Evolutionary conservation across 495 filamentous ascomycete genomes (phyloP), one percentile per base, ranked within the genome.

Genomic region (Annulohypoxylon nitens): DNA sequence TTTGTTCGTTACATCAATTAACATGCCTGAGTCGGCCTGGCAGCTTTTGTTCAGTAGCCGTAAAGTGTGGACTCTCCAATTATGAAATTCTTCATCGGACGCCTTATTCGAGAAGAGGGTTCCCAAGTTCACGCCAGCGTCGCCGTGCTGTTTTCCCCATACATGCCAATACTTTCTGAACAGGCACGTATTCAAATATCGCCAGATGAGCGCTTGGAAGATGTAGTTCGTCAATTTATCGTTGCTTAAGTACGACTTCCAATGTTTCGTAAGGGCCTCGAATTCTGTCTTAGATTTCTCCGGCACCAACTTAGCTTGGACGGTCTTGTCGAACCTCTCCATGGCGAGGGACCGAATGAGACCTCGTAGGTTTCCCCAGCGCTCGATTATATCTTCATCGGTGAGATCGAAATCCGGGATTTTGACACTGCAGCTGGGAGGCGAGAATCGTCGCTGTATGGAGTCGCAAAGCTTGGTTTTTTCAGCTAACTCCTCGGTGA

Each of bases 201-300:
- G 61, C 77, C 77, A 78, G 57, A 78, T 73, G 30, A 78, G 67
- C 0, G 71, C 77, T 10, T 70, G 72, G 58, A 78, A 69, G 39
- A 78, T 41, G 54, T 75, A 78, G 66, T 43, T 50, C 2, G 72
- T 71, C 41, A 75, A n/a, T 26, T 67, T 34, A 16, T 47, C 26
- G 9, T 33, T 74, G 41, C 43, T 71, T 36, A 73, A 23, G 64
- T 78, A 78, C 45, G 43, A 50, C 41, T 67, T 69, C 77, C 77
- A 78, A 53, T 74, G 69, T n/a, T 65, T 64, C 26, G 75, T 75
- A 4, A 78, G 70, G 8, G 63, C 55, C 39, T 64, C 73, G 26
- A 77, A 71, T 12, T 77, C 77, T 26, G 0, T 36, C n/a, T 39
- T 61, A 16, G 10, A 45, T 43, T 50, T 54, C 1, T 71, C 69